These are phyloP conservation scores for Aspergillus tanneri DNA, from an alignment of 2,329 filamentous ascomycete species.

Conservation along the genomic window DNA sequence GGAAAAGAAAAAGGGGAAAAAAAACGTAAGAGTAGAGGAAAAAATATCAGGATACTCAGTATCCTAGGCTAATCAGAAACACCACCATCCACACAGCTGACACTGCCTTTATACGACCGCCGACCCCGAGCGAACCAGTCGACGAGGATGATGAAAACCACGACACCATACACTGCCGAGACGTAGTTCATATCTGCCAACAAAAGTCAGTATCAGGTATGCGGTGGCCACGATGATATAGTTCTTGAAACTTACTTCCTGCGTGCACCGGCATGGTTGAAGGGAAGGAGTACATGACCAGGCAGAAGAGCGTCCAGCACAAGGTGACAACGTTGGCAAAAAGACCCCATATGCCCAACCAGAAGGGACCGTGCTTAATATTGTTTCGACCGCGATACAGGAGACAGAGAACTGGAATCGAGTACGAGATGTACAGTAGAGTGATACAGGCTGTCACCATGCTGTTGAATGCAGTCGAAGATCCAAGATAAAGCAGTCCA, in stretches of 20 bases:
- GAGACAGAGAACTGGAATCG: constrained; percentile 49
- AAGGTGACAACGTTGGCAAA: constrained; percentile 46
- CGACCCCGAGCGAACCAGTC: constrained; percentile 39
- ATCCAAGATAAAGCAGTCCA: constrained; percentile 50
- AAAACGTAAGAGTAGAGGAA: constrained; percentile 1
- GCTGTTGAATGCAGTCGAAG: constrained; percentile 44
- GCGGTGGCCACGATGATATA: neutral
- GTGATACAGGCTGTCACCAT: constrained; percentile 49
- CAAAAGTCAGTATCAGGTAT: neutral
- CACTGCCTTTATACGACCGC: constrained; percentile 28
- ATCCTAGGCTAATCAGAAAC: constrained; percentile 3
- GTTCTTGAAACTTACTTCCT: constrained; percentile 32
- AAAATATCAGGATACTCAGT: constrained; percentile 5
- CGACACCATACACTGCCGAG: constrained; percentile 35
- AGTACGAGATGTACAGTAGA: constrained; percentile 50
- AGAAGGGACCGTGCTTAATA: constrained; percentile 50
- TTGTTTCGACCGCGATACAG: constrained; percentile 47
- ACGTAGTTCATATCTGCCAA: constrained; percentile 45
- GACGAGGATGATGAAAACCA: constrained; percentile 35
- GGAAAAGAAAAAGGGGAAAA: neutral
- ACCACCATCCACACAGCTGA: constrained; percentile 11
- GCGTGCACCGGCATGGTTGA: constrained; percentile 33
- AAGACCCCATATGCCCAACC: constrained; percentile 46
- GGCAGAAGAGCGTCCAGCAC: constrained; percentile 47
- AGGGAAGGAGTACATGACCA: constrained; percentile 42